Base-by-base conservation (phyloP, 495 filamentous ascomycete species). In the Extremus antarcticus region DNA sequence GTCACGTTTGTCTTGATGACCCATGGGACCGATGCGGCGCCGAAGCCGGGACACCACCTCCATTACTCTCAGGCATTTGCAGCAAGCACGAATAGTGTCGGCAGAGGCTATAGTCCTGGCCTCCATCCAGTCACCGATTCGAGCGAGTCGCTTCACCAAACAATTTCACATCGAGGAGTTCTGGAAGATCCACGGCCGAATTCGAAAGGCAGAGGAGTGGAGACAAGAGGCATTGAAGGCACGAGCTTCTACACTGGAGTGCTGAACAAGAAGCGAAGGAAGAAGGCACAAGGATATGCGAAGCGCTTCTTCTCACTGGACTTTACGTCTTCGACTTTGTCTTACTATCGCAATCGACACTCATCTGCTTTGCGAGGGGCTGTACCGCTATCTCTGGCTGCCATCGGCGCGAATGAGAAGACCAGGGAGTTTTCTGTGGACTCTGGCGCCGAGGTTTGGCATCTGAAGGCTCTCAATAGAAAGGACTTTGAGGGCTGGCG, bases 401-500 rank as follows among this genome's bases (percentile, higher is more conserved):
- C 88, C 1, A 85, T 97, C 25, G 85, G 88, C 1, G 89, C 89
- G 17, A 90, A 92, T 63, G 87, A 88, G 61, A 81, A 83, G 63
- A 78, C 85, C 43, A 79, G 89, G 48, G 90, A 97, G 71, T 95
- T 98, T 24, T 94, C 87, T 15, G 89, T 98, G 48, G 92, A 98
- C 63, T 97, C 94, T 0, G 92, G 92, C 0, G 90, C 91, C 3
- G 92, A 98, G 67, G 78, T 98, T 10, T 98, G 92, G 92, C 92
- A 96, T 73, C 74, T 98, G n/a, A 83, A 83, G 57, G 89, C 91
- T 21, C 77, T 75, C 23, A 91, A 85, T 58, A 77, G 80, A 8
- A 83, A 81, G 54, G 94, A 97, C 45, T 98, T 95, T 68, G 75
- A 73, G 20, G 83, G 84, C 1, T 98, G 92, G 92, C 87, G 83